A percentile compares a stretch with the other conserved stretches of the same genome.
phyloP scores from a whole-genome alignment of 768 basidiomycete species.

The Austroboletus festivus region DNA sequence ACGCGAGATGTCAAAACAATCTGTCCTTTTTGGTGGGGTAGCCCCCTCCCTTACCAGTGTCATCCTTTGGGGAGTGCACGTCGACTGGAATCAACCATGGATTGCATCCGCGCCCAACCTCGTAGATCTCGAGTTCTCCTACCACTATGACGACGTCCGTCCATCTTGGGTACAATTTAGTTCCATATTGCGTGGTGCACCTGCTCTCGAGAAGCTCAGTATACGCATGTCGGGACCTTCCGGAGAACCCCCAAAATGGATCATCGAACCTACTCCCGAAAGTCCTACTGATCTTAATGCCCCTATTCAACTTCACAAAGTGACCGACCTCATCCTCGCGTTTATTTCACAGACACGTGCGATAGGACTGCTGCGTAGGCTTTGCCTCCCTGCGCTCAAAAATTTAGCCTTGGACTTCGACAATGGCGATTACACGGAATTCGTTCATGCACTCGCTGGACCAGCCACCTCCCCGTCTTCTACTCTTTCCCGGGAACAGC shows the following conservation, averaged over 20 bases:
- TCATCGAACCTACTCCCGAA: conserved; percentile 11
- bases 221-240: conserved; percentile 58
- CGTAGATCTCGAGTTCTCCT: conserved; percentile 54
- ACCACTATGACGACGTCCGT: conserved; percentile 59
- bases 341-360: conserved; percentile 48
- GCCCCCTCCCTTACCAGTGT: conserved; percentile 48
- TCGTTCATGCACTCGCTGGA: conserved; percentile 41
- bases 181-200: conserved; percentile 49
- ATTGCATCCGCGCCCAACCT: conserved; percentile 32
- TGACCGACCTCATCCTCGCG: conserved; percentile 43
- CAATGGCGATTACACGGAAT: conserved; percentile 48
- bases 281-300: conserved; percentile 21
- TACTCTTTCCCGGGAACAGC: conserved; percentile 37
- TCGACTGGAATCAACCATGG: conserved; percentile 57
- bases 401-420: conserved; percentile 53
- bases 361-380: conserved; percentile 18
- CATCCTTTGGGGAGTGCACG: conserved; percentile 65
- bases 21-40: conserved; percentile 52
- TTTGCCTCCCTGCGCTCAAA: conserved; percentile 36
- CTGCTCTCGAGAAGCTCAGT: conserved; percentile 50
- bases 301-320: conserved; percentile 27
- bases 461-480: conserved; percentile 21
- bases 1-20: conserved; percentile 31
- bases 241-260: conserved; percentile 39
- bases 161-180: conserved; percentile 55